Conservation (phyloP, 768 basidiomycete species). For the Mycena crocata region DNA sequence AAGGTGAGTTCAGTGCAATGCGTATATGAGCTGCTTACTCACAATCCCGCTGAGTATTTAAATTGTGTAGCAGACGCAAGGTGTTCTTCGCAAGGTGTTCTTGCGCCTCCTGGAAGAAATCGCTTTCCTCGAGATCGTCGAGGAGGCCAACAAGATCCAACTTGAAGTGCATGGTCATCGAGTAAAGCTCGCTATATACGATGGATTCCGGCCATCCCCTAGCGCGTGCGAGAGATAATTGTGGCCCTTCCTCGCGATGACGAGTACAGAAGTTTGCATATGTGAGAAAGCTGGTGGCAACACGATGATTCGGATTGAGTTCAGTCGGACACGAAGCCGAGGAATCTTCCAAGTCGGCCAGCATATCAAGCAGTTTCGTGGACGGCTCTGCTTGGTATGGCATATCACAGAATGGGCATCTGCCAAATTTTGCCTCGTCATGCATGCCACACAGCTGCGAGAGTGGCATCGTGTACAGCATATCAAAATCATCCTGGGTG, state of each 20-base stretch:
- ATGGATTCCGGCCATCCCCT: neutral
- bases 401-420: neutral
- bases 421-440: neutral
- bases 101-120: no score
- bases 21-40: no score
- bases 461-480: neutral
- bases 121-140: neutral
- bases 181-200: neutral
- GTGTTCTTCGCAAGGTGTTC: no score
- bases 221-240: neutral
- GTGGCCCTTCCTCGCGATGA: neutral
- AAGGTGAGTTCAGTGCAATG: no score
- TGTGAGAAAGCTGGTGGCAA: neutral
- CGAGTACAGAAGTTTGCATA: neutral
- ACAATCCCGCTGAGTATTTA: no score
- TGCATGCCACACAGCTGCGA: neutral
- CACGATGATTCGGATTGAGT: neutral
- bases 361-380: neutral
- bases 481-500: neutral
- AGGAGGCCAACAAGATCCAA: neutral
- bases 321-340: neutral
- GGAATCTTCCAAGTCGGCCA: neutral
- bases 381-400: neutral
- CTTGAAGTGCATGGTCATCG: neutral
- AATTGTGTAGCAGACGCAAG: no score